A percentile compares a stretch with the other conserved stretches of the same genome.
phyloP scores from a whole-genome alignment of 2,329 filamentous ascomycete species.

The Diaporthe vaccinii region DNA sequence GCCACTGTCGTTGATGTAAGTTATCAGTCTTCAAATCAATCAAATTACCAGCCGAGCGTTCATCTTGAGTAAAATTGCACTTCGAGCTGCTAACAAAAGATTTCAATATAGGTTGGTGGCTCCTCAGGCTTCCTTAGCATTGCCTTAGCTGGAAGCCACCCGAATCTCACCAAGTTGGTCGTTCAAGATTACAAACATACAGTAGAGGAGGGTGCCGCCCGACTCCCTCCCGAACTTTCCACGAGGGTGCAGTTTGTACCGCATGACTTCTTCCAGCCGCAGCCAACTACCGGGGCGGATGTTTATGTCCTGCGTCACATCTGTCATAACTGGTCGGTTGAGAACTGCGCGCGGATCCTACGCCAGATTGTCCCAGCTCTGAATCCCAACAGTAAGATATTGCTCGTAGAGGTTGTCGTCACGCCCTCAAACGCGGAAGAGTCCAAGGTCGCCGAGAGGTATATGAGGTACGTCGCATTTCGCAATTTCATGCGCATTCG shows the following conservation, averaged over 20 bases:
- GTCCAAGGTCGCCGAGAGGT: slow-evolving; percentile 6
- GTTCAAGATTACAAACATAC: slow-evolving; percentile 18
- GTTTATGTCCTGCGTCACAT: slow-evolving; percentile 22
- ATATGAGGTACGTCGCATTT: background rate
- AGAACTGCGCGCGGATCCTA: slow-evolving; percentile 3
- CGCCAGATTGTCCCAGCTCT: slow-evolving; percentile 13
- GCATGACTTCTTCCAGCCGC: slow-evolving; percentile 5
- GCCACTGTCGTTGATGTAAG: slow-evolving; percentile 19
- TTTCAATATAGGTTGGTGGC: background rate
- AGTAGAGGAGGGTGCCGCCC: background rate
- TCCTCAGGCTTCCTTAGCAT: slow-evolving; percentile 20
- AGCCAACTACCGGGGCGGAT: background rate
- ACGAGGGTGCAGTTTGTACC: background rate
- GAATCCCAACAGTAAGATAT: background rate
- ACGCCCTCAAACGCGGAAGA: background rate
- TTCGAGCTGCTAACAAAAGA: background rate
- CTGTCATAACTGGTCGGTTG: slow-evolving; percentile 17
- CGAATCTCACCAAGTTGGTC: background rate
- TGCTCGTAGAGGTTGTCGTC: slow-evolving; percentile 6
- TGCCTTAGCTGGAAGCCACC: background rate
- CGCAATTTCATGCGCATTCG: background rate
- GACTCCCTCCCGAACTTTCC: background rate
- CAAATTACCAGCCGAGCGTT: fast-evolving
- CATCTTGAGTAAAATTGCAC: no score
- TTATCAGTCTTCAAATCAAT: background rate